Evolutionary conservation across 441 rosid species (phyloP), one percentile per base, ranked within the genome.

Genomic region (Daphne laureola): DNA sequence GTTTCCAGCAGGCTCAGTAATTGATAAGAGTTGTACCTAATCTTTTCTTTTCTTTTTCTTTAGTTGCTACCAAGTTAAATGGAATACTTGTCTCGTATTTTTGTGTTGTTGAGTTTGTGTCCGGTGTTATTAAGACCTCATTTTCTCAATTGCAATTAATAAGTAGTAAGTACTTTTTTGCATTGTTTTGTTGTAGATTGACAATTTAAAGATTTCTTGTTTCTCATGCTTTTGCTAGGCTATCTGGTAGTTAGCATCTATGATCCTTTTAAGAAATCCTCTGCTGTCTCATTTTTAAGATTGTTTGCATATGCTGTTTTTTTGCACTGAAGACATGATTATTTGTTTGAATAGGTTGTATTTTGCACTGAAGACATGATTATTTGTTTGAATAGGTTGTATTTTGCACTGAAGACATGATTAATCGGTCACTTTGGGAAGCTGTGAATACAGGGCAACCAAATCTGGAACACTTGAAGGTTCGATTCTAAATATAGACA

Each of bases 391-490:
- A 21, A 21, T 21, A 86, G 97, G 58, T 90, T 56, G 59, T 80
- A 53, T 74, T 71, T 27, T 87, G 96, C 59, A 85, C 95, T 1
- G 88, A 84, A 53, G 82, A 74, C 57, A 85, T 87, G 96, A 77
- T 90, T 65, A 45, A 58, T n/a, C 63, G 67, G 55, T 73, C 96
- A 31, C 80, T 90, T 27, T 81, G 87, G 91, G 78, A 90, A 62
- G 94, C 87, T 52, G 72, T 90, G 54, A 68, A 81, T 71, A 82
- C 82, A 43, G 83, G 55, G 62, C 98, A 90, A 69, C 72, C 84
- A 46, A 76, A 81, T 64, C 54, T 83, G 62, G 75, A 67, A 64
- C 59, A 58, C 46, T 68, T 84, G 66, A 67, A 87, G 84, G 96
- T 87, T 61, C n/a, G 13, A 43, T 43, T 63, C 57, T 4, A 12